Base-by-base conservation (phyloP, 495 filamentous ascomycete species). In the Penicillium salamii region DNA sequence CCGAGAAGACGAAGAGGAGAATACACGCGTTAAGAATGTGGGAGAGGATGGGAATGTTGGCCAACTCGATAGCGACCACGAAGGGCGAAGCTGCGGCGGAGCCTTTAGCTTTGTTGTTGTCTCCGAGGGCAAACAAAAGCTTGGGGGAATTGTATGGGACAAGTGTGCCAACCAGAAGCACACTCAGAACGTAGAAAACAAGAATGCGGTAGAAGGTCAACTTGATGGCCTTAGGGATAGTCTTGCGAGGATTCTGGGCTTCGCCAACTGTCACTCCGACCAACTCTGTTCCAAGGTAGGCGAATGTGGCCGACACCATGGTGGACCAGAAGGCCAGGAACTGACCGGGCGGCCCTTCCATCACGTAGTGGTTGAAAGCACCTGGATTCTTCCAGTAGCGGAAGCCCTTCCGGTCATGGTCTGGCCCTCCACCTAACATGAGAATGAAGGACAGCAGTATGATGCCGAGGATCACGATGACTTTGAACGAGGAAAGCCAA, bases 371-470 rank as follows among this genome's bases (percentile, higher is more conserved):
- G 24, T 68, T 68, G 58, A 80, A 80, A 0, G 77, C 75, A 14
- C 86, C 89, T 9, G 89, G 89, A n/a, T 85, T 52, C 9, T 77
- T 74, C 88, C 89, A 95, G 69, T 85, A 90, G 23, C 79, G 73
- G 63, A 92, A 92, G 4, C 90, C 90, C 29, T 81, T 86, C 37
- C 80, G 70, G 53, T 87, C 78, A 53, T 80, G 74, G 36, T 82
- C 78, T 6, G 87, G 90, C 12, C 85, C 88, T 53, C 88, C 90
- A 28, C 90, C 90, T 14, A 85, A 71, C 29, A 83, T 82, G 31
- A 84, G 71, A 52, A 89, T 78, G 59, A 90, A 72, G n/a, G 81
- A 81, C 7, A 85, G 65, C n/a, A 88, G 51, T 80, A 73, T 81
- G 24, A 87, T 67, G 24, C 82, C 87, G 37, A 88, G 41, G 36